A percentile compares a stretch with the other conserved stretches of the same genome.
Conservation (phyloP, 805 yeast genomes). For the Candida quercuum region DNA sequence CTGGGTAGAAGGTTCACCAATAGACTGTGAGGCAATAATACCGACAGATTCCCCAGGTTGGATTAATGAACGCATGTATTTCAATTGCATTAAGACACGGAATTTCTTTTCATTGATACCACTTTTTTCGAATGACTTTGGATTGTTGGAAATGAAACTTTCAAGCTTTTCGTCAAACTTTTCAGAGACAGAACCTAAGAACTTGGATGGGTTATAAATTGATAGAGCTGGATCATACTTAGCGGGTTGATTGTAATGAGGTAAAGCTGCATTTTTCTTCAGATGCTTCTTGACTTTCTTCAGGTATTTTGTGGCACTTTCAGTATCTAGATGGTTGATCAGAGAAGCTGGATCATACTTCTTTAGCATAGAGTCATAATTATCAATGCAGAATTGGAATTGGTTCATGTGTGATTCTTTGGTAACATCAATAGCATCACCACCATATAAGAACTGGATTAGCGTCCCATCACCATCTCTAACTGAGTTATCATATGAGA, state of each 20-base stretch:
- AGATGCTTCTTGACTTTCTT: conserved; percentile 75
- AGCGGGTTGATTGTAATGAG: conserved; percentile 55
- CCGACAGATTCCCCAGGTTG: conserved; percentile 99
- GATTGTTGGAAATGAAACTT: conserved; percentile 51
- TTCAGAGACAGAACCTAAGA: conserved; percentile 91
- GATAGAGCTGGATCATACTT: conserved; percentile 89
- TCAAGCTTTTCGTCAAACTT: conserved; percentile 80
- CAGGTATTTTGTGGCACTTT: conserved; percentile 69
- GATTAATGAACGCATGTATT: conserved; percentile 92
- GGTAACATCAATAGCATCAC: conserved; percentile 92
- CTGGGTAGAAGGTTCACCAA: conserved; percentile 99
- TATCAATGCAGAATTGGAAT: conserved; percentile 88
- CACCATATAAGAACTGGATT: conserved; percentile 95
- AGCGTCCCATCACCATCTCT: conserved; percentile 94
- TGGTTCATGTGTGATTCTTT: conserved; percentile 92
- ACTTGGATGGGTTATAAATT: conserved; percentile 80
- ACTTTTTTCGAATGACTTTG: conserved; percentile 46
- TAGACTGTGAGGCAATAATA: conserved; percentile 94
- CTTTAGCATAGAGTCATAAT: conserved; percentile 78
- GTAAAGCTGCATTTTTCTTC: conserved; percentile 56
- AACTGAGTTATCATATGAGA: conserved; percentile 89
- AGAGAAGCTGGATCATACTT: conserved; percentile 81
- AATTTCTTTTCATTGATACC: conserved; percentile 72
- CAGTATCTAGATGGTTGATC: conserved; percentile 74
- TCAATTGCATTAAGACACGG: conserved; percentile 95